phyloP scores from a whole-genome alignment of 345 rosid species.

The Cardamine occulta region DNA sequence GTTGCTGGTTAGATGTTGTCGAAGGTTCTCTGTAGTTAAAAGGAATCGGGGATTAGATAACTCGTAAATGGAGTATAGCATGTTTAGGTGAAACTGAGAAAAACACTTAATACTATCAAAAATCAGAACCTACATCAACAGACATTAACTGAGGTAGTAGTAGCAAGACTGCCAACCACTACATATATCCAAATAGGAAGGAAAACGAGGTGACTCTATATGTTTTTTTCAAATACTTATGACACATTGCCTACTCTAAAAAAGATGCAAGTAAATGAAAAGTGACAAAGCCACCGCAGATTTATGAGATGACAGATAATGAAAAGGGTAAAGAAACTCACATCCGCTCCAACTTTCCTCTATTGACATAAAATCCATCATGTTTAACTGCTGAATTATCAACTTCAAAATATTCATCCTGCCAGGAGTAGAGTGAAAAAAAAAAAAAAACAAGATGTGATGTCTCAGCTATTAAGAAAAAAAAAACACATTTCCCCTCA shows the following conservation, averaged over 20 bases:
- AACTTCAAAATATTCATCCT: conserved; percentile 99
- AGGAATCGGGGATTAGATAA: conserved; percentile 9
- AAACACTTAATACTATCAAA: not conserved
- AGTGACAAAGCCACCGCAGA: conserved; percentile 1
- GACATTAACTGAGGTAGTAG: not conserved
- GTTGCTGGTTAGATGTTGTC: conserved; percentile 59
- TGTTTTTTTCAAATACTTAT: not conserved
- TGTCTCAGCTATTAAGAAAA: not conserved
- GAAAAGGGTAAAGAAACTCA: conserved; percentile 50
- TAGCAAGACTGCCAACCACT: conserved; percentile 17
- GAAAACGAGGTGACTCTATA: conserved; percentile 9
- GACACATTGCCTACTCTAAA: conserved; percentile 1
- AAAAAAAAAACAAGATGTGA: conserved; percentile 14
- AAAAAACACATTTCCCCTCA: not conserved
- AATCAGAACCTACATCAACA: conserved; percentile 6
- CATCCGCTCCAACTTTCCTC: conserved; percentile 90
- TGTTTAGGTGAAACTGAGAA: not conserved
- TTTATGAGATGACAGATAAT: not conserved
- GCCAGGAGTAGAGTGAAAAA: conserved; percentile 36
- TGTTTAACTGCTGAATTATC: conserved; percentile 90
- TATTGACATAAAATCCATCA: conserved; percentile 91
- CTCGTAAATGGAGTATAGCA: conserved; percentile 1
- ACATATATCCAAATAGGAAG: conserved; percentile 17
- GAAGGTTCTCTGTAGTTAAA: conserved; percentile 59
- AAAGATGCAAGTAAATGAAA: conserved; percentile 21